Evolutionary conservation across 108 stramenopile genomes (phyloP).

Genomic region (Nitzschia palea): DNA sequence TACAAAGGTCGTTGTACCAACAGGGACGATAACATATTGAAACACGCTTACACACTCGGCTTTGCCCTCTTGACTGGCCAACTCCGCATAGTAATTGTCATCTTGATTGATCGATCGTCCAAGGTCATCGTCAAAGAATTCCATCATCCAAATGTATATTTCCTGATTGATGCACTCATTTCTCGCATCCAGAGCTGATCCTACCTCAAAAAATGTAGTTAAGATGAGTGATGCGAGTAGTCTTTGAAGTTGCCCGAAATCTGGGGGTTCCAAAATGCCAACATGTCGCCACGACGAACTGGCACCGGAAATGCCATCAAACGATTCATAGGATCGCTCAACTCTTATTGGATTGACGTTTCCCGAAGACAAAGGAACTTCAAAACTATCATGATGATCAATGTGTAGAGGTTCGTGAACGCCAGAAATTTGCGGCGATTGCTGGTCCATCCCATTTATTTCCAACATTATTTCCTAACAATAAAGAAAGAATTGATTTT

Average conservation of each 20-base stretch:
- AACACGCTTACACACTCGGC: slow-evolving; percentile 27
- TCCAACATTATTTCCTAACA: no score
- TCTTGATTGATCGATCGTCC: neutral
- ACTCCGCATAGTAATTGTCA: slow-evolving; percentile 8
- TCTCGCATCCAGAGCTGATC: slow-evolving; percentile 41
- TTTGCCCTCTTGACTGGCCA: neutral
- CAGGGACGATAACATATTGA: slow-evolving; percentile 27
- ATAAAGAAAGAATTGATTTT: no score
- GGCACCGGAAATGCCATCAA: neutral
- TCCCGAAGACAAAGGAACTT: neutral
- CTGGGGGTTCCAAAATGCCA: neutral
- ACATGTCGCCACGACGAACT: neutral
- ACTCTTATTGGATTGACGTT: neutral
- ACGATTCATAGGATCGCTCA: neutral
- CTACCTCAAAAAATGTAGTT: slow-evolving; percentile 31
- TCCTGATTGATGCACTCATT: slow-evolving; percentile 36
- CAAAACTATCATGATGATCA: neutral
- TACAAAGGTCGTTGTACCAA: slow-evolving; percentile 8
- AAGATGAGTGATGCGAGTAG: slow-evolving; percentile 34
- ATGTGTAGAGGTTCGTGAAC: neutral
- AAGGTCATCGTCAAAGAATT: slow-evolving; percentile 16
- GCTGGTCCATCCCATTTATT: neutral
- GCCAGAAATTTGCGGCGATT: neutral
- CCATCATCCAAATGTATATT: slow-evolving; percentile 26
- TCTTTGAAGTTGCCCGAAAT: neutral